phyloP scores from a whole-genome alignment of 345 rosid genomes.

The Lepidium africanum region DNA sequence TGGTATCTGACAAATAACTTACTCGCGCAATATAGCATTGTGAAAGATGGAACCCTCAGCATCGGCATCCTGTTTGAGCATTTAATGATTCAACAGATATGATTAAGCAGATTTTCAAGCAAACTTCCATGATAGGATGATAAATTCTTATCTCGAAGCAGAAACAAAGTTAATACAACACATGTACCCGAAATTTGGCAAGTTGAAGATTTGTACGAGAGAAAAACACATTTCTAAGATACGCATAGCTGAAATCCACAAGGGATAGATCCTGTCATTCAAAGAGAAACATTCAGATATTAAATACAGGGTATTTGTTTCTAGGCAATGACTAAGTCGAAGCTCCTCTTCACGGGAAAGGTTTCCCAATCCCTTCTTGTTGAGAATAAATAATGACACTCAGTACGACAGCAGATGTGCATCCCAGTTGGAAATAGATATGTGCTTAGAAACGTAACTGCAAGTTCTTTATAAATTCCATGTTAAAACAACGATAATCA shows the following conservation, averaged over 20 bases:
- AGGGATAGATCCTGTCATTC: slow-evolving; percentile 59
- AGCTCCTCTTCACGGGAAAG: background rate
- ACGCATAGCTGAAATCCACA: slow-evolving; percentile 86
- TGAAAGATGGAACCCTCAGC: slow-evolving; percentile 77
- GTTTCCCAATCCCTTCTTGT: background rate
- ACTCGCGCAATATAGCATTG: slow-evolving; percentile 93
- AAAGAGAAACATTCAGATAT: background rate
- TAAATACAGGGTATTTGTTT: background rate
- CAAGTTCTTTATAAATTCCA: background rate
- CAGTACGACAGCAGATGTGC: background rate
- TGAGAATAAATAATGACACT: background rate
- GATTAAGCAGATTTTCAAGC: background rate
- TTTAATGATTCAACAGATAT: slow-evolving; percentile 11
- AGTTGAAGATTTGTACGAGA: slow-evolving; percentile 84
- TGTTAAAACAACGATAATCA: background rate
- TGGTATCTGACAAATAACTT: slow-evolving; percentile 30
- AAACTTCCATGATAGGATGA: background rate
- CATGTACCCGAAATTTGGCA: slow-evolving; percentile 76
- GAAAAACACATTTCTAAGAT: slow-evolving; percentile 81
- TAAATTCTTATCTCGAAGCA: background rate
- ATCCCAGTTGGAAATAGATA: background rate
- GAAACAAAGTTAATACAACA: background rate
- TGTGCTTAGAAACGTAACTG: background rate
- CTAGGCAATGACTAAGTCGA: background rate
- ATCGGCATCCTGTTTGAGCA: slow-evolving; percentile 59